phyloP scores from a whole-genome alignment of 257 asterid genomes.

The Datura wrightii region DNA sequence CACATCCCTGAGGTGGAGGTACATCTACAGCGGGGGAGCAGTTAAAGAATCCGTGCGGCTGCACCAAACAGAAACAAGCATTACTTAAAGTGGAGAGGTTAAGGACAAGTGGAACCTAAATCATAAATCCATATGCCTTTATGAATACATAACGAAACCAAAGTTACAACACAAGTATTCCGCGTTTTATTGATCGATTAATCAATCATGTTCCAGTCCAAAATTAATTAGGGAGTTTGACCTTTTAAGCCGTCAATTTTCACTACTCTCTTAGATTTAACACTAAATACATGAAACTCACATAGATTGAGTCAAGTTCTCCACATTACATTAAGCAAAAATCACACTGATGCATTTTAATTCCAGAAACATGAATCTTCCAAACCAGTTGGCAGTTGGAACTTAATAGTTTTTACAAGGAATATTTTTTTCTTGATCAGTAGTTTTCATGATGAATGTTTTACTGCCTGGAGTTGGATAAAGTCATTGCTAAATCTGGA shows the following conservation, averaged over 20 bases:
- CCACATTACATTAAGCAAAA: neutral
- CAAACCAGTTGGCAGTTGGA: neutral
- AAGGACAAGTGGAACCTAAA: neutral
- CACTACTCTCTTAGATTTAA: neutral
- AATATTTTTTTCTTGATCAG: too few relatives aligned
- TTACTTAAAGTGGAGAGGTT: neutral
- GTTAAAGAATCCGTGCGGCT: conserved; percentile 99
- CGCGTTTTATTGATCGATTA: neutral
- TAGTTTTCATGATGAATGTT: too few relatives aligned
- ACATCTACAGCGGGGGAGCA: conserved; percentile 96
- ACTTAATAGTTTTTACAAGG: neutral
- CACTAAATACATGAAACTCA: neutral
- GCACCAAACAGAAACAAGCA: conserved; percentile 39
- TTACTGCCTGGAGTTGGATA: too few relatives aligned
- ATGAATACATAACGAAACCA: neutral
- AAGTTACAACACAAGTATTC: neutral
- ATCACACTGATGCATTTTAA: neutral
- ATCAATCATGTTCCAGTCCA: neutral
- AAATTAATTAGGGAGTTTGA: neutral
- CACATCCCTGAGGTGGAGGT: conserved; percentile 76
- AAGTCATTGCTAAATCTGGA: too few relatives aligned
- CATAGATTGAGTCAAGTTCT: neutral
- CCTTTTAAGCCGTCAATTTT: neutral
- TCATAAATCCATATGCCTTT: neutral
- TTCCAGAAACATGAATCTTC: neutral